Base-by-base conservation (phyloP, 176 grass and related monocot species). In the Aegilops umbellulata region DNA sequence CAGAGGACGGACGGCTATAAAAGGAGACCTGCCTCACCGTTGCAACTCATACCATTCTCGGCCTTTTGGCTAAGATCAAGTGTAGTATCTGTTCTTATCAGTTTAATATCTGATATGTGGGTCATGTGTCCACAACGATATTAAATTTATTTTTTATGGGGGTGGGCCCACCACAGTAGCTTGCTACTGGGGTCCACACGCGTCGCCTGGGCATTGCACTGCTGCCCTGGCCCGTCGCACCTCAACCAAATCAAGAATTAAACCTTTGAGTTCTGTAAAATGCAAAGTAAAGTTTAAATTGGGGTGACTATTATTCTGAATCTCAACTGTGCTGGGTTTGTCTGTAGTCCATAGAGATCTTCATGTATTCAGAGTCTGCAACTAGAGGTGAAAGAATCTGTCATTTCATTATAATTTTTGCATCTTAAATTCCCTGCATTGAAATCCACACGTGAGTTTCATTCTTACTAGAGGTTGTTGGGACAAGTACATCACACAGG, bases 31-130 rank as follows among this genome's bases (percentile, higher is more conserved):
- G 24, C 23, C 14, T 47, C 41, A 9, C 0, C 55, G 0, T 32
- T 34, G 55, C 7, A 74, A 47, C 14, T 74, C 89, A 88, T 93
- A 96, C 85, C 91, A 92, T 97, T 97, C 85, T 92, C 85, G 76
- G 80, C 85, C 87, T 97, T 97, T 97, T 92, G 85, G 82, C 80
- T 90, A 93, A 93, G 87, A 93, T 93, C 94, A 93, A 93, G 89
- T 90, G 89, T 93, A 92, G 87, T 96, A 92, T 92, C 70, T 95
- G 93, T 92, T 95, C 88, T 95, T 95, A 95, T 95, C 86, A 87
- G 83, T 95, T 95, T 95, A 95, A 95, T 92, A 90, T 95, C 88
- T 92, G 82, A 95, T 95, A 92, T 77, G 80, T 90, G 90, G 74
- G 47, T 53, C 62, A 86, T 84, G 44, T 49, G 69, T 1, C n/a